Conservation (phyloP, 75 land plant genomes). For the Picea glauca region DNA sequence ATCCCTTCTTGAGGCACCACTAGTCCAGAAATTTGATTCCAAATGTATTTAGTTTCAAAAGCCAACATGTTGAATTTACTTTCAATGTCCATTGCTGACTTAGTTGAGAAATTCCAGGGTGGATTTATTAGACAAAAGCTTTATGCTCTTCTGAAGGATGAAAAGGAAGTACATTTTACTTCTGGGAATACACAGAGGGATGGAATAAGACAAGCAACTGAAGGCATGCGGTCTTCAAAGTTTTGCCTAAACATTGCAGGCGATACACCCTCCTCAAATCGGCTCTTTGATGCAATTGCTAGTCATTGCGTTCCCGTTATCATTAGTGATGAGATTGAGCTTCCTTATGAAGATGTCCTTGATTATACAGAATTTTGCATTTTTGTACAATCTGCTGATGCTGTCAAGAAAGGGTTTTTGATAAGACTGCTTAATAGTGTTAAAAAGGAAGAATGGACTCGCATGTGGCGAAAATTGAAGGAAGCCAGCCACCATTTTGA, state of each 20-base stretch:
- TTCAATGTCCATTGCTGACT: neutral
- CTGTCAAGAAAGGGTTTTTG: constrained; percentile 54
- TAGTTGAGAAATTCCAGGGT: constrained; percentile 46
- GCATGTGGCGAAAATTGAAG: constrained; percentile 69
- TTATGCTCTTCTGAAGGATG: constrained; percentile 75
- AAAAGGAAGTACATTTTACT: constrained; percentile 67
- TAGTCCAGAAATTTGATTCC: neutral
- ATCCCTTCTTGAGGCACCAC: neutral
- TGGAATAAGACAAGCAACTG: constrained; percentile 56
- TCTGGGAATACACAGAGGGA: constrained; percentile 59
- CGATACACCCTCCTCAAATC: constrained; percentile 94
- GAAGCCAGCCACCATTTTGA: constrained; percentile 57
- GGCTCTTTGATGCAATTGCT: constrained; percentile 83
- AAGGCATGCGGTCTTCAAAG: constrained; percentile 84
- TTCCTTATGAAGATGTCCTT: constrained; percentile 80
- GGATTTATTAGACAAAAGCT: constrained; percentile 83
- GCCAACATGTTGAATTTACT: neutral
- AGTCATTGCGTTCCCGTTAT: constrained; percentile 92
- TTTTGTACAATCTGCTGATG: constrained; percentile 67
- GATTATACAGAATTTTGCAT: constrained; percentile 84
- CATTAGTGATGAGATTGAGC: constrained; percentile 88
- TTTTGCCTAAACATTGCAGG: constrained; percentile 92
- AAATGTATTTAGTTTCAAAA: neutral
- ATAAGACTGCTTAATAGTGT: constrained; percentile 57
- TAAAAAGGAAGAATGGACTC: constrained; percentile 56